Conservation (phyloP, 75 land plant genomes). For the Picea sitchensis region DNA sequence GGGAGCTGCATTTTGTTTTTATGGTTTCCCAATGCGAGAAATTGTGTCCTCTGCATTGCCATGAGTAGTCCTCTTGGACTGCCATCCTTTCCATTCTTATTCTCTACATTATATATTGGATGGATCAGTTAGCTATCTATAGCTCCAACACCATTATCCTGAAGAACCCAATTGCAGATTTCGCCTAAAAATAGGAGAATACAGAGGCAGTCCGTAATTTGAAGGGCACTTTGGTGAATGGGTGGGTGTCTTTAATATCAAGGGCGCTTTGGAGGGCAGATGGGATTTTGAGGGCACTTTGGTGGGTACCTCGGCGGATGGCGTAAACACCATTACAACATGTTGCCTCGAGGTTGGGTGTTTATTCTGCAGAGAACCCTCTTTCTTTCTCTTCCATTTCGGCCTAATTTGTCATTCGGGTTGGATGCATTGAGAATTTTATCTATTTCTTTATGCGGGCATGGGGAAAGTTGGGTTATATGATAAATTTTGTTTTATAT, state of each 20-base stretch:
- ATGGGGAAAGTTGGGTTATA: background rate
- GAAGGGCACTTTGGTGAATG: background rate
- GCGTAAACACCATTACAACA: background rate
- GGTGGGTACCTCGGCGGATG: background rate
- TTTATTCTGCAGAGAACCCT: background rate
- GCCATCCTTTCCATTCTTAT: no score
- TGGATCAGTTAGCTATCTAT: no score
- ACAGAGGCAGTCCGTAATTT: background rate
- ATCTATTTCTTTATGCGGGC: background rate
- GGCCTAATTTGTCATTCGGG: background rate
- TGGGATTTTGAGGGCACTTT: no score
- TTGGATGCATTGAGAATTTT: background rate
- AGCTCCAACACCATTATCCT: background rate
- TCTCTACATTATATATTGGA: no score
- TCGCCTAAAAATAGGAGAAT: background rate
- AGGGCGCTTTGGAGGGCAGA: no score
- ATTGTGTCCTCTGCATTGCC: no score
- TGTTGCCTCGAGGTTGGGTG: constrained; percentile 11
- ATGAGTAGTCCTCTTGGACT: no score
- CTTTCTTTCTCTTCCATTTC: background rate
- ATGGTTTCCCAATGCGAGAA: no score
- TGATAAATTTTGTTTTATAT: no score
- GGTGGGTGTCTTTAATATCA: background rate
- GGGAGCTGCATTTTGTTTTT: no score
- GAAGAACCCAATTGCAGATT: constrained; percentile 1